Evolutionary conservation across 2,329 filamentous ascomycete genomes (phyloP), one percentile per base, ranked within the genome.

Genomic region (Endoconidiophora laricicola): DNA sequence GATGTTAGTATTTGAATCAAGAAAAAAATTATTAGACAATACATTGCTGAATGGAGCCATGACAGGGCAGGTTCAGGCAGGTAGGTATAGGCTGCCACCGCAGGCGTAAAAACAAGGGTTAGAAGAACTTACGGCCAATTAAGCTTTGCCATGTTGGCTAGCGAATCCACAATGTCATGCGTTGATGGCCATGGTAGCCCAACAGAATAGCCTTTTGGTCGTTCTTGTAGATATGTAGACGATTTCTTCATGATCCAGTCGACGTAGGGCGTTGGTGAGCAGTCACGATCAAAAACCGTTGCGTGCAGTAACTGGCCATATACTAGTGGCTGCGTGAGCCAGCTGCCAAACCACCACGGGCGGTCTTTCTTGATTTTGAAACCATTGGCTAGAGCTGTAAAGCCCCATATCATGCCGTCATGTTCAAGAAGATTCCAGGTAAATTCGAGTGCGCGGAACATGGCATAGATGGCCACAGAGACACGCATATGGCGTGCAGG

Each of bases 281-380:
- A 82, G 57, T 88, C 83, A 49, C 78, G 71, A 62, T 90, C 83
- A 62, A 87, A 87, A 5, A 87, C 72, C 56, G 81, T 76, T 0
- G 84, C 79, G 62, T 88, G 81, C 46, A 88, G 66, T 55, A 90
- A 67, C 67, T 90, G 84, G 6, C 83, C 84, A 59, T 78, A 81
- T 1, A 82, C 78, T 26, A 88, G 60, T 1, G 84, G 84, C 68
- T 86, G 84, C 57, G 88, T 62, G 68, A 88, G 69, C 83, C 84
- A 90, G 61, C 82, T 86, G 20, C 84, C 84, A 67, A 83, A 84
- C 84, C 84, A 90, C 77, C 78, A 82, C 0, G 88, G 87, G 46
- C 75, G 65, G 57, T 80, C 74, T 57, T 78, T 73, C 58, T 74
- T 74, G 53, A 82, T 68, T 58, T 65, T 60, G 12, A 65, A 59